phyloP scores from a whole-genome alignment of 306 rosid species.

The Oxytropis ochrocephala region DNA sequence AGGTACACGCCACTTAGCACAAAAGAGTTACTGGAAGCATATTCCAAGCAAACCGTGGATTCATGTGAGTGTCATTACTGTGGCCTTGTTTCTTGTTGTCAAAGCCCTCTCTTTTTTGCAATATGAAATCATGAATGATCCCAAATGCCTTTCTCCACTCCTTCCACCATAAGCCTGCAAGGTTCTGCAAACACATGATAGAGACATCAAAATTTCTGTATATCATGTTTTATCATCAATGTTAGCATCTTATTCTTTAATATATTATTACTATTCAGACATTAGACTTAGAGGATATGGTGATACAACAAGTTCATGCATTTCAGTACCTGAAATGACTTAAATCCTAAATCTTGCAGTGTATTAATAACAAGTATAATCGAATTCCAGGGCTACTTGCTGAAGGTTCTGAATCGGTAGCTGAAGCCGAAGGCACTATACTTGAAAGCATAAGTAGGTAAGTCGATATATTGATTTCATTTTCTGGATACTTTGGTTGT shows the following conservation, averaged over 20 bases:
- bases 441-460: conserved; percentile 92
- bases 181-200: neutral
- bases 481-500: neutral
- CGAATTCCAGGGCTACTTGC: conserved; percentile 66
- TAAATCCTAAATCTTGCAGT: conserved; percentile 28
- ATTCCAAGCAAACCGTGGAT: conserved; percentile 65
- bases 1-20: conserved; percentile 83
- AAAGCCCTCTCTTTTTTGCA: conserved; percentile 5
- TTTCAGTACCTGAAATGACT: conserved; percentile 17
- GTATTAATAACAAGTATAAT: conserved; percentile 40
- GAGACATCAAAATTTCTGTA: neutral
- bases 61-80: conserved; percentile 57
- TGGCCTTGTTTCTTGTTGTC: neutral
- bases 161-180: neutral
- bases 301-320: neutral
- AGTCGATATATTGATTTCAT: conserved; percentile 7
- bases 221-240: neutral
- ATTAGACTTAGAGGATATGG: neutral
- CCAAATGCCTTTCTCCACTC: neutral
- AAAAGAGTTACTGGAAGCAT: conserved; percentile 71
- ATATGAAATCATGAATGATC: no score
- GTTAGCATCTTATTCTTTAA: neutral
- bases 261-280: neutral
- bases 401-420: conserved; percentile 71
- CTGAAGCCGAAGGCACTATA: conserved; percentile 66